A percentile compares a stretch with the other conserved stretches of the same genome.
Evolutionary conservation across 345 rosid species (phyloP).

Genomic region (Acer negundo): DNA sequence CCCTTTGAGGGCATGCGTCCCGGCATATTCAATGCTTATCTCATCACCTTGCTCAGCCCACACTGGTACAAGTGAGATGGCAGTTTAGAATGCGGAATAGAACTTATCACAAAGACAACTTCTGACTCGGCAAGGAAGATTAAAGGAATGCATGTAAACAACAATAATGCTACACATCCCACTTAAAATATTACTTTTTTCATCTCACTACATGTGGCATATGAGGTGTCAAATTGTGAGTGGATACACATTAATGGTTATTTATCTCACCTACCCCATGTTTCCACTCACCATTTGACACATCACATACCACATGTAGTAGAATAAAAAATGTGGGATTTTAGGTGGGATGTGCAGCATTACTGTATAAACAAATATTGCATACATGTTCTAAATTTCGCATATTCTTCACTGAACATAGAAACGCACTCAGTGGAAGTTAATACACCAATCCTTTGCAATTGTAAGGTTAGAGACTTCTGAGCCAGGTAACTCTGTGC

Average conservation of each 20-base stretch:
- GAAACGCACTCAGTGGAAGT: slow-evolving; percentile 63
- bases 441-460: slow-evolving; percentile 64
- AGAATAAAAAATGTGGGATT: no score
- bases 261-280: no score
- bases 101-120: slow-evolving; percentile 1
- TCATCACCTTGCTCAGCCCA: slow-evolving; percentile 99
- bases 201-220: no score
- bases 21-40: slow-evolving; percentile 91
- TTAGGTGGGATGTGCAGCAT: no score
- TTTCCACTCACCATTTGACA: no score
- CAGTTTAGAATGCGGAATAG: slow-evolving; percentile 5
- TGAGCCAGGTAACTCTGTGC: slow-evolving; percentile 79
- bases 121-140: slow-evolving; percentile 15
- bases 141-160: neutral
- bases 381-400: slow-evolving; percentile 76
- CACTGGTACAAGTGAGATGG: slow-evolving; percentile 43
- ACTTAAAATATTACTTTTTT: no score
- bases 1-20: slow-evolving; percentile 93
- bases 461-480: slow-evolving; percentile 66
- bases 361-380: slow-evolving; percentile 13
- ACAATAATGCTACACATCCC: no score
- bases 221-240: no score
- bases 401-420: slow-evolving; percentile 59
- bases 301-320: no score
- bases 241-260: no score